phyloP scores from a whole-genome alignment of 306 rosid genomes.

The Castanea mollissima region DNA sequence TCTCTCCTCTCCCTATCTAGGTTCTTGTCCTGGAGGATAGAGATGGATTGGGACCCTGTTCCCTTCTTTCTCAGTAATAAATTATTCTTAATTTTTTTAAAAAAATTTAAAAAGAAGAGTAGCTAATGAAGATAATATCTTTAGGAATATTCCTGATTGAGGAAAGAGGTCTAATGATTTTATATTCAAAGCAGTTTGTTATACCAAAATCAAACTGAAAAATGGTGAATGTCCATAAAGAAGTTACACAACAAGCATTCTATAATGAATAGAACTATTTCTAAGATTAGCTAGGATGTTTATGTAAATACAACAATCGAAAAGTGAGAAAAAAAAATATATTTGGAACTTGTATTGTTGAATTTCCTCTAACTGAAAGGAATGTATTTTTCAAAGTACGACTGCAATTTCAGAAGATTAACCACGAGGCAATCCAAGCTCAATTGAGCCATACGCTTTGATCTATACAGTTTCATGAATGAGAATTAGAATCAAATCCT shows the following conservation, averaged over 20 bases:
- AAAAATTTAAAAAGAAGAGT: too few species aligned
- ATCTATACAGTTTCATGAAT: neutral
- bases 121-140: too few species aligned
- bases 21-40: too few species aligned
- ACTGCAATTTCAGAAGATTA: constrained; percentile 7
- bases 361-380: constrained; percentile 34
- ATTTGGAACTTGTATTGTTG: constrained; percentile 18
- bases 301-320: constrained; percentile 64
- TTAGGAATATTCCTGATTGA: too few species aligned
- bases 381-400: constrained; percentile 15
- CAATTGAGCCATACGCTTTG: neutral
- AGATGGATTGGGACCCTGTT: too few species aligned
- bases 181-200: too few species aligned
- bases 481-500: neutral
- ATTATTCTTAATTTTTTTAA: too few species aligned
- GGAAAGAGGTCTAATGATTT: too few species aligned
- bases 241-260: constrained; percentile 15
- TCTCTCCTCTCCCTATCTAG: too few species aligned
- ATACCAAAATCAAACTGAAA: constrained; percentile 26
- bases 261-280: constrained; percentile 16
- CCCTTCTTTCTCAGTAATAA: too few species aligned
- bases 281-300: constrained; percentile 27
- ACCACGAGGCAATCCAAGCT: constrained; percentile 16
- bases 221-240: constrained; percentile 23
- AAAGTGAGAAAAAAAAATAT: neutral